phyloP scores from a whole-genome alignment of 1,284 basidiomycete species.

The Ceratobasidium sp. region DNA sequence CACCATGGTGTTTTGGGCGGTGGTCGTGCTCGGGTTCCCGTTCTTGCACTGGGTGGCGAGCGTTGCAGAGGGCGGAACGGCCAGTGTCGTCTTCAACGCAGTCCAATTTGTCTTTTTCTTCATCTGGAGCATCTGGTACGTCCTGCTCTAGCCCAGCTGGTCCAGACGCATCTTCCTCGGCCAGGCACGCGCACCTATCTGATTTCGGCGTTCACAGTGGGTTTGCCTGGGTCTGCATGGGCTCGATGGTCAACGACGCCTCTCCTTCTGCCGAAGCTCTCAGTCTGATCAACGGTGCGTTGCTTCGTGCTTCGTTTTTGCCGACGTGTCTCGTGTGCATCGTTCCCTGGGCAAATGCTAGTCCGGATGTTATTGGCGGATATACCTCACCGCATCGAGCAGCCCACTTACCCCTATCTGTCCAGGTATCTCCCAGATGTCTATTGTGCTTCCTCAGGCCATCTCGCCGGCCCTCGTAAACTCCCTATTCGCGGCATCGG shows the following conservation, averaged over 20 bases:
- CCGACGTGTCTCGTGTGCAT: not conserved
- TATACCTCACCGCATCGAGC: not conserved
- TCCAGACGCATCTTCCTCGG: not conserved
- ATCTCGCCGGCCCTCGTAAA: slow-evolving; percentile 50
- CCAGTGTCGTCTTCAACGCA: slow-evolving; percentile 43
- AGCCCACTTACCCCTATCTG: not conserved
- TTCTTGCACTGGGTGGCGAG: slow-evolving; percentile 49
- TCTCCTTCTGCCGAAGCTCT: slow-evolving; percentile 50
- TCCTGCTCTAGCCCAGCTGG: not conserved
- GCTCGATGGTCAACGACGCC: slow-evolving; percentile 49
- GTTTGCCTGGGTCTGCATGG: slow-evolving; percentile 37
- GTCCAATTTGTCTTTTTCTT: slow-evolving; percentile 47
- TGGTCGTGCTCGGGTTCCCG: slow-evolving; percentile 50
- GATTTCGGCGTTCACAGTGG: slow-evolving; percentile 8
- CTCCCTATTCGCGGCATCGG: slow-evolving; percentile 51
- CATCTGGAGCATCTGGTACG: slow-evolving; percentile 30
- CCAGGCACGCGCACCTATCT: slow-evolving; percentile 15
- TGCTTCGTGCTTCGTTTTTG: slow-evolving; percentile 1
- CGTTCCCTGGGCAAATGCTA: not conserved
- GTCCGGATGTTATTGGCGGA: not conserved
- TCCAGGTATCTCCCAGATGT: slow-evolving; percentile 49
- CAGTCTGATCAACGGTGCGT: slow-evolving; percentile 49
- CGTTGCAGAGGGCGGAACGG: slow-evolving; percentile 2
- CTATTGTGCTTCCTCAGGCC: slow-evolving; percentile 48
- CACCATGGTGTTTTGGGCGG: slow-evolving; percentile 48